phyloP scores from a whole-genome alignment of 345 rosid genomes.

The Bretschneidera sinensis region DNA sequence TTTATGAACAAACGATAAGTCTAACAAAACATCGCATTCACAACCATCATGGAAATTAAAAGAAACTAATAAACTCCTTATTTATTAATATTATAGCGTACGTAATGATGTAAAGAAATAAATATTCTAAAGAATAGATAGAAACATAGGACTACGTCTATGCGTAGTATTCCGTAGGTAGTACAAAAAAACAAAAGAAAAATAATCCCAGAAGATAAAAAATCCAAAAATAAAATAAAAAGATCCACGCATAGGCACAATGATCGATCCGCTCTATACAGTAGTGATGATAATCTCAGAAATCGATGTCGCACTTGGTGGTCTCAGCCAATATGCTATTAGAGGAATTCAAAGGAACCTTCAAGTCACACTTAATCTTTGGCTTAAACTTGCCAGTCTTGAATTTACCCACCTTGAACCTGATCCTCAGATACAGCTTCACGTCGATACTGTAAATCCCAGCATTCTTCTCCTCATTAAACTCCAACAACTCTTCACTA shows the following conservation, averaged over 20 bases:
- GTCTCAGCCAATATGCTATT: constrained; percentile 23
- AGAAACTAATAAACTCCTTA: too few relatives aligned
- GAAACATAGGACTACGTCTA: too few relatives aligned
- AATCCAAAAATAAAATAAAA: neutral
- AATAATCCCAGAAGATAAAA: neutral
- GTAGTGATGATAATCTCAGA: constrained; percentile 19
- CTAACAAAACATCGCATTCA: too few relatives aligned
- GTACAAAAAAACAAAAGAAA: neutral
- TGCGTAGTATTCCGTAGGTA: too few relatives aligned
- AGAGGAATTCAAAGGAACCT: constrained; percentile 38
- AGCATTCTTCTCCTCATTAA: constrained; percentile 27
- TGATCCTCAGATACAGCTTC: constrained; percentile 47
- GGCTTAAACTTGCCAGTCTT: constrained; percentile 50
- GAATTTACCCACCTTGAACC: constrained; percentile 55
- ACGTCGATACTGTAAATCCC: constrained; percentile 51
- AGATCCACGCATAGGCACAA: too few relatives aligned
- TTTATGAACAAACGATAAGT: too few relatives aligned
- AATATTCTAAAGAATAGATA: too few relatives aligned
- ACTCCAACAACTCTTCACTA: constrained; percentile 21
- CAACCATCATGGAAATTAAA: too few relatives aligned
- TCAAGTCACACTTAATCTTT: constrained; percentile 51
- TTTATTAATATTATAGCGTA: too few relatives aligned
- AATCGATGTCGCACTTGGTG: constrained; percentile 48
- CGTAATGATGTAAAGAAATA: too few relatives aligned
- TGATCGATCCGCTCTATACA: neutral